These are phyloP conservation scores for Suillus subluteus DNA, from an alignment of 768 basidiomycete genomes.

Conservation along the genomic window DNA sequence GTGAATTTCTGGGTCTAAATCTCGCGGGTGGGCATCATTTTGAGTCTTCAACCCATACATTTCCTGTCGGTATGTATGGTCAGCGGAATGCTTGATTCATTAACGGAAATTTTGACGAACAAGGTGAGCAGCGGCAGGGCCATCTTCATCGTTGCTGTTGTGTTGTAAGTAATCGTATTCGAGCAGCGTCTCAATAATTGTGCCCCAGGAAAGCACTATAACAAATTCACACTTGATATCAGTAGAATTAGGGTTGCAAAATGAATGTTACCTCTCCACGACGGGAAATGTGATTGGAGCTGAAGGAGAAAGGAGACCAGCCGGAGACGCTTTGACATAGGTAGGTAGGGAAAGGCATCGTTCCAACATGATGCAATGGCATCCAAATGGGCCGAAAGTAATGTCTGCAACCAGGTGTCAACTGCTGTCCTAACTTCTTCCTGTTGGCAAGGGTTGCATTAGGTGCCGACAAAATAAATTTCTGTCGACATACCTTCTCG, in stretches of 20 bases:
- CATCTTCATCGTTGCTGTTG: conserved; percentile 42
- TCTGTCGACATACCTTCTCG: conserved; percentile 47
- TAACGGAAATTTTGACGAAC: conserved; percentile 30
- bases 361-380: conserved; percentile 71
- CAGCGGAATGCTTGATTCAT: conserved; percentile 1
- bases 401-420: conserved; percentile 58
- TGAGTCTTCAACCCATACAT: conserved; percentile 46
- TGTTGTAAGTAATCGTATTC: conserved; percentile 55
- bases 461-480: neutral
- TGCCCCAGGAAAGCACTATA: conserved; percentile 68
- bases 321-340: conserved; percentile 58
- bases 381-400: conserved; percentile 68
- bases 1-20: conserved; percentile 49
- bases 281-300: conserved; percentile 67
- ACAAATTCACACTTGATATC: neutral
- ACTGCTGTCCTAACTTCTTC: conserved; percentile 68
- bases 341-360: conserved; percentile 57
- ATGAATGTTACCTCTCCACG: conserved; percentile 58
- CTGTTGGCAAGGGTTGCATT: conserved; percentile 37
- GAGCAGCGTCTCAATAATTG: conserved; percentile 57
- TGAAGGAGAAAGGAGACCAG: conserved; percentile 68
- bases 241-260: neutral
- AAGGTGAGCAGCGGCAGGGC: conserved; percentile 43
- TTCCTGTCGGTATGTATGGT: conserved; percentile 35
- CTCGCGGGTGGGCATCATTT: conserved; percentile 15